Conservation (phyloP, 768 basidiomycete species). For the Chalciporus chontae region DNA sequence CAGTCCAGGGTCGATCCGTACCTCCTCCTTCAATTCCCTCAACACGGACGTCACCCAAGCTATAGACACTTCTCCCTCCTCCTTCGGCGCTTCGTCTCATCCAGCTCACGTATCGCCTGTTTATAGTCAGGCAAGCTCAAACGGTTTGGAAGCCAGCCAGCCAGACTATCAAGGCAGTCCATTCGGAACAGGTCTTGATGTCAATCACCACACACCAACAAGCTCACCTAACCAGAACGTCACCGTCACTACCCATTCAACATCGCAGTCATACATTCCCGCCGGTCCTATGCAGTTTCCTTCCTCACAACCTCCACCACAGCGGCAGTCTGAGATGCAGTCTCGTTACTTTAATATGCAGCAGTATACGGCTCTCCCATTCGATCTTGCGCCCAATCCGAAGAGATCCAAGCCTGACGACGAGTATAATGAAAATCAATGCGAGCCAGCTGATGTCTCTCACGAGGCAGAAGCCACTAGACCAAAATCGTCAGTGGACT, state of each 20-base stretch:
- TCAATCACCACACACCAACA: conserved; percentile 9
- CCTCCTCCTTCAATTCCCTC: conserved; percentile 11
- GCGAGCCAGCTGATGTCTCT: conserved; percentile 14
- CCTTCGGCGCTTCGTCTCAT: conserved; percentile 11
- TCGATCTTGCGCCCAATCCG: conserved; percentile 1
- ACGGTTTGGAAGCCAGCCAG: conserved; percentile 11
- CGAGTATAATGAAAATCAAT: conserved; percentile 14
- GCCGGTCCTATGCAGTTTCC: conserved; percentile 32
- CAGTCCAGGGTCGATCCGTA: conserved; percentile 7
- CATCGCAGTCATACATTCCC: conserved; percentile 17
- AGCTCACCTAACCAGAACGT: conserved; percentile 7
- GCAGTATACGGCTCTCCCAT: neutral
- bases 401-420: conserved; percentile 24
- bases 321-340: conserved; percentile 29
- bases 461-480: conserved; percentile 20
- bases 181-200: conserved; percentile 3
- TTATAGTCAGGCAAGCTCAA: conserved; percentile 13
- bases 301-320: conserved; percentile 24
- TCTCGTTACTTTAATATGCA: conserved; percentile 20
- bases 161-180: conserved; percentile 15
- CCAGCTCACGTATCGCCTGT: conserved; percentile 7
- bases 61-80: conserved; percentile 15
- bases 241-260: conserved; percentile 1
- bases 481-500: conserved; percentile 23
- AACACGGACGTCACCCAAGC: conserved; percentile 4